phyloP scores from a whole-genome alignment of 345 rosid genomes.

The Euphorbia tirucalli region DNA sequence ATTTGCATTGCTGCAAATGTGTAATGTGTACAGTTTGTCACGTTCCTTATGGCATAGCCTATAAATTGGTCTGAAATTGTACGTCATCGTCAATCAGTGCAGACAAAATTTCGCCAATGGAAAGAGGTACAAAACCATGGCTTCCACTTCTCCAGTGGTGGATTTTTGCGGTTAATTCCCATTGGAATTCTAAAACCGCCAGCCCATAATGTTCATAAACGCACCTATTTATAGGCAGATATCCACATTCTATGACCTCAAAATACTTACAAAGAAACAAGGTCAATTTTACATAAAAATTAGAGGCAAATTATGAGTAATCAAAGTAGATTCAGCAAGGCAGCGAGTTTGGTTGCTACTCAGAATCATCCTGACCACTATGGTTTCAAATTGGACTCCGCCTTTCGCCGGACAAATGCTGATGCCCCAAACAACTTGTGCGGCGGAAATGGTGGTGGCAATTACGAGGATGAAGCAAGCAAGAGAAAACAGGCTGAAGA shows the following conservation, averaged over 20 bases:
- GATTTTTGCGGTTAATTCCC: not conserved
- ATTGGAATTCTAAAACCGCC: conserved; percentile 1
- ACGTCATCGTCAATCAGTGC: not conserved
- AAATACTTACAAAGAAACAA: no score
- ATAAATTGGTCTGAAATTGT: not conserved
- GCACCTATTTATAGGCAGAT: not conserved
- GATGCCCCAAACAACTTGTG: no score
- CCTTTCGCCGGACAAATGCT: not conserved
- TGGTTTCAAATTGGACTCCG: conserved; percentile 13
- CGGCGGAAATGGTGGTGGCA: not conserved
- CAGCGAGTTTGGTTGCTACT: not conserved
- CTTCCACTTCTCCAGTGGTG: not conserved
- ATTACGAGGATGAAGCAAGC: not conserved
- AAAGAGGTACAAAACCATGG: conserved; percentile 10
- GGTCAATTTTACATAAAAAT: no score
- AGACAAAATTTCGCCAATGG: conserved; percentile 8
- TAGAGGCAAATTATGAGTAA: not conserved
- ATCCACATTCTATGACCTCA: not conserved
- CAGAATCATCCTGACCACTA: not conserved
- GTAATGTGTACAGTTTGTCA: not conserved
- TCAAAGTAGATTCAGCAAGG: not conserved
- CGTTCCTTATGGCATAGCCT: not conserved
- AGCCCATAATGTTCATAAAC: not conserved
- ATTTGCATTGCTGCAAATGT: not conserved
- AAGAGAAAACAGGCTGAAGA: conserved; percentile 30